Evolutionary conservation across 352 stramenopile genomes (phyloP).

Genomic region (Achlya hypogyna): DNA sequence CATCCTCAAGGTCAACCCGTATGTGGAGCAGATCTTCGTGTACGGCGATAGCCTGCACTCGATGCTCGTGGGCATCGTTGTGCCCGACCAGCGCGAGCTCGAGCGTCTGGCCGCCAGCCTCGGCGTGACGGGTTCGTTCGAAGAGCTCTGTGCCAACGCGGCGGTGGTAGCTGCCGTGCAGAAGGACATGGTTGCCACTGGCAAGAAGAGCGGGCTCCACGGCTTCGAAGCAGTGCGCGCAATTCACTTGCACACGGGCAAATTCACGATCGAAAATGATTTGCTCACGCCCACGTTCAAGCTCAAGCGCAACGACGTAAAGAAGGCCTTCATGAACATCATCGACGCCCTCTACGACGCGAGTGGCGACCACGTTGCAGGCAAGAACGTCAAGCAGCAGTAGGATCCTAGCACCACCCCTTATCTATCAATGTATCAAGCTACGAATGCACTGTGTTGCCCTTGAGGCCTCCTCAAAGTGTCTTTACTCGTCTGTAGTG

Average conservation of each 20-base stretch:
- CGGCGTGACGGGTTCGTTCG: not conserved
- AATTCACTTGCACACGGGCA: conserved; percentile 77
- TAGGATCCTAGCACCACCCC: not conserved
- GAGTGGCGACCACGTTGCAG: conserved; percentile 15
- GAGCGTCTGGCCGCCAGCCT: conserved; percentile 7
- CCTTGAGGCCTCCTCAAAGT: no score
- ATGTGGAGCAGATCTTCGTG: conserved; percentile 93
- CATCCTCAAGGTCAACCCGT: conserved; percentile 83
- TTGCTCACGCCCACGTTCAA: conserved; percentile 96
- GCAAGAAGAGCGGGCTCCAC: conserved; percentile 61
- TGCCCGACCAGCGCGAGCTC: conserved; percentile 90
- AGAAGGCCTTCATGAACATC: conserved; percentile 68
- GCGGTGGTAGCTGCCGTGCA: conserved; percentile 52
- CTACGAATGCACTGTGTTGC: no score
- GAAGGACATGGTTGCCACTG: conserved; percentile 60
- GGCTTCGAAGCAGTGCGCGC: conserved; percentile 89
- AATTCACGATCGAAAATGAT: conserved; percentile 87
- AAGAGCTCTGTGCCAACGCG: conserved; percentile 20
- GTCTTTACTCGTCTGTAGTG: no score
- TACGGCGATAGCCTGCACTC: conserved; percentile 93
- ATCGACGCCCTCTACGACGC: conserved; percentile 77
- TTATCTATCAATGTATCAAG: no score
- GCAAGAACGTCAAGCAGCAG: conserved; percentile 8
- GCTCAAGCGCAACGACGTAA: conserved; percentile 87
- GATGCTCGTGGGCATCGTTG: conserved; percentile 89